Base-by-base conservation (phyloP, 306 rosid species). In the Styphnolobium japonicum region DNA sequence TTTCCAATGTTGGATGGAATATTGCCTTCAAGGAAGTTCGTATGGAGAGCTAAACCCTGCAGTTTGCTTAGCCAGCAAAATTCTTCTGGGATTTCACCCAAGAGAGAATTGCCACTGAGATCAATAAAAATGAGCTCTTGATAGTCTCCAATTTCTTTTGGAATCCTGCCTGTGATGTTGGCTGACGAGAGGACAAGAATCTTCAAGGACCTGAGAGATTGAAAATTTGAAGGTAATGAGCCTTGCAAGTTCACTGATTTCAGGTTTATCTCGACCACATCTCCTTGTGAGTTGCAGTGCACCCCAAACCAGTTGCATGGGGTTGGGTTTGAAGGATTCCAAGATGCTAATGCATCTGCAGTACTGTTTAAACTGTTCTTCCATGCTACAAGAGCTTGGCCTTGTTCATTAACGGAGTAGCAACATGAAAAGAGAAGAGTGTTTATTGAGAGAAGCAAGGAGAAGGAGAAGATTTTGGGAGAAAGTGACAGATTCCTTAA, bases 271-370 rank as follows among this genome's bases (percentile, higher is more conserved):
- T 92, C 91, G 7, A 72, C 72, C 60, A 94, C 91, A n/a, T 85
- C 62, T 34, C 91, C 90, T 37, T 88, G 75, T 12, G 60, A 72
- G 70, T 86, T 80, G 94, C 98, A 94, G 71, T 53, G 63, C 68
- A 94, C 80, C 3, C 98, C 98, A 57, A 90, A 77, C 98, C 98
- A 94, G 51, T 70, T 85, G 92, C 98, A 94, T 79, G 98, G 93
- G 15, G 65, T 86, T 58, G 65, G 31, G 83, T 82, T 85, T 37
- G 72, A 79, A 14, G 92, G 74, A 18, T 82, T 84, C 98, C 98
- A 94, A 23, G 98, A 90, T 23, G 67, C 78, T 25, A 94, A 74
- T 43, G 84, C 85, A 67, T 84, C 75, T 1, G 80, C 8, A 36
- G 86, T 71, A 49, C 15, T 83, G 87, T 88, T 86, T 63, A 92